Base-by-base conservation (phyloP, 2,329 filamentous ascomycete species). In the Neofusicoccum sp. region DNA sequence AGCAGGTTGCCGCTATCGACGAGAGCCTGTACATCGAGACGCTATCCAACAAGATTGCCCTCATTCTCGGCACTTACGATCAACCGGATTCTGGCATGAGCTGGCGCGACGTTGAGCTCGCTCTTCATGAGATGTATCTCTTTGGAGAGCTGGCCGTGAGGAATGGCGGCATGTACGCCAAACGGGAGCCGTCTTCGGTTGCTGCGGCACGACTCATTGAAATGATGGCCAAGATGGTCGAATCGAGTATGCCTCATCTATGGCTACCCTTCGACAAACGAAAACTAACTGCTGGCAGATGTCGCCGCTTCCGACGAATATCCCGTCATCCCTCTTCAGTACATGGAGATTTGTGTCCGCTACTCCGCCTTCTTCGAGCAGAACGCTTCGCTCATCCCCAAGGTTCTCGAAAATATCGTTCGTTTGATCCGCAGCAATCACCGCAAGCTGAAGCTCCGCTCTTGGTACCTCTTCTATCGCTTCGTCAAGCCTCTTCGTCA, bases 301-400 rank as follows among this genome's bases (percentile, higher is more conserved):
- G 89, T 97, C 66, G 88, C 91, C 62, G 89, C 84, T 44, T 96
- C 51, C 14, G 49, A 93, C 74, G 86, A 88, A 14, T 95, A 98
- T 72, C 93, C 95, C 1, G 91, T 93, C 14, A 93, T 97, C 56
- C 86, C 97, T 65, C 82, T 99, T 24, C 92, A 97, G 76, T 99
- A 96, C 71, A 97, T 99, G 93, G 95, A 99, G 74, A 96, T 96
- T 36, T 96, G 93, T 73, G 93, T 96, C 60, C 88, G 95, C 54
- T 99, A 99, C 76, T 90, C 89, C 72, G 85, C 87, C 30, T 96
- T 97, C 74, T 98, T 99, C 72, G 93, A 98, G 71, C 86, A 86
- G 60, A 90, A 96, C 70, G 82, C 87, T 31, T 82, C 88, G 24
- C 87, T 91, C 63, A 96, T 98, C 53, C 90, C 91, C 1, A 89